Evolutionary conservation across 2,329 filamentous ascomycete species (phyloP), one percentile per base, ranked within the genome.

Genomic region (Penicillium sp.): DNA sequence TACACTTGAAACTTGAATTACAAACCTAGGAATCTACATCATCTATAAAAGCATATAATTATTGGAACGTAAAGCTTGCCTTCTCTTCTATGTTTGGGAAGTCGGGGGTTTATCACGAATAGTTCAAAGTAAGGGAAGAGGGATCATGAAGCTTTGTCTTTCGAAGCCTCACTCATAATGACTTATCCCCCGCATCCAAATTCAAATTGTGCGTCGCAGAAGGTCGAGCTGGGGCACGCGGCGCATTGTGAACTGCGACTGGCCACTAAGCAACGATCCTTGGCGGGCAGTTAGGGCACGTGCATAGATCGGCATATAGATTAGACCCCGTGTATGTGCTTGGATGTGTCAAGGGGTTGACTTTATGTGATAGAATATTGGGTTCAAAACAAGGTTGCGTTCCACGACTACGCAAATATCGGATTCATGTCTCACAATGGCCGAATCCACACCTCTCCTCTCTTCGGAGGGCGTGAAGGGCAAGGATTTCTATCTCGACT

Each of bases 401-500:
- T 25, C 12, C 19, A 6, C 3, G 7, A n/a, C 5, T n/a, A 41
- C 16, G 16, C 8, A 22, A 26, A 41, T 5, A 41, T 41, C 25
- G 8, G 14, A 16, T 16, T 25, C 38, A 41, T 55, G 43, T 38
- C 43, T 30, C 43, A 53, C 36, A 48, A 62, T 61, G 56, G 31
- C 47, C 28, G 59, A 63, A 38, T 56, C 56, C 9, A 48, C 51
- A 12, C 55, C 60, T n/a, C 42, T 64, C 38, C 12, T 12, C 30
- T 31, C 30, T 16, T 40, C 38, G 49, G 55, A 28, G 44, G 22
- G 28, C 35, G 61, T 67, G 47, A 41, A 26, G 38, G 14, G 22
- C 38, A 14, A 25, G 8, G 22, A 9, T 16, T 26, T 41, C 22
- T 22, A 41, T 16, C 22, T 26, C 55, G 4, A 60, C 16, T 81